Evolutionary conservation across 192 early-diverging fungal species (phyloP), one percentile per base, ranked within the genome.

Genomic region (Mortierella hygrophila): DNA sequence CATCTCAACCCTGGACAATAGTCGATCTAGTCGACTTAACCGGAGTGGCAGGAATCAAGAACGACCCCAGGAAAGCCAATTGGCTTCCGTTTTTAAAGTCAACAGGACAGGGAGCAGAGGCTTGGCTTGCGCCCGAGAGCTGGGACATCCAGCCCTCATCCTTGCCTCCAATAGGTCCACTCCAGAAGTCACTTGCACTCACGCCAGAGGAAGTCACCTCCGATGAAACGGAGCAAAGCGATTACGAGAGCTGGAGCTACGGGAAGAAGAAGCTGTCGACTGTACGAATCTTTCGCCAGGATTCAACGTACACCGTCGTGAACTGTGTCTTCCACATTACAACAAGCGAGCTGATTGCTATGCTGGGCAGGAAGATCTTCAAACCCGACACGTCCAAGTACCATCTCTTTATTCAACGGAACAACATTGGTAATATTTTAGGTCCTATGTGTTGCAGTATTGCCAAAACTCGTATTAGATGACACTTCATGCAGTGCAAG

Each of bases 341-440:
- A 0, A 92, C 96, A 15, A 90, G 91, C 26, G 96, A 97, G 49
- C 86, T 98, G 38, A 90, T 95, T 78, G 89, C 92, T 26, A 92
- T 93, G 77, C 89, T 96, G 20, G 92, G 94, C 10, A 94, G 93
- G 80, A 98, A 98, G 88, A 96, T 96, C 75, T 95, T 96, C 77
- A 93, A 96, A 40, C 89, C 89, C 18, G 96, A 98, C 78, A 90
- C 92, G 37, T 93, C 88, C 68, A 89, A 89, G 72, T 91, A 85
- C 54, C 87, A 89, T 77, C 32, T 91, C 57, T 89, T 89, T 76
- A 72, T 91, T 3, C 81, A 82, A 23, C 76, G 88, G 46, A 83
- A 91, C 72, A 88, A 89, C 46, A 75, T 90, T 21, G 85, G 89
- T 89, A 85, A 72, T 46, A 78, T 16, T 18, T 40, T 40, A 40